Evolutionary conservation across 768 basidiomycete genomes (phyloP), one percentile per base, ranked within the genome.

Genomic region (Peribolospora baueri): DNA sequence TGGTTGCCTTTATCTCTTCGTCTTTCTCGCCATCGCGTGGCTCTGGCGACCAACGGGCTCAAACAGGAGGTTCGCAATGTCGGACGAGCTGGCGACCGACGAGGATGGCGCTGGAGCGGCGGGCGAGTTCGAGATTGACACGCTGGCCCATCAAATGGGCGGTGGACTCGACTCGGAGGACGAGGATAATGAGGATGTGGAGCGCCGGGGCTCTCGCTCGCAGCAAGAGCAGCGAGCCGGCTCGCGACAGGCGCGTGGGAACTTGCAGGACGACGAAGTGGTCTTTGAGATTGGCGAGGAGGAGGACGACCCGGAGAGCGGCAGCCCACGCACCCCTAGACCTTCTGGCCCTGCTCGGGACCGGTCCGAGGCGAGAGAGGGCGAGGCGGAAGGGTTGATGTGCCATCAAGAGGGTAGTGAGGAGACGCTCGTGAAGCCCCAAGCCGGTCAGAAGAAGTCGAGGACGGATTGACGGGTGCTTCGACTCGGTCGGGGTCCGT

Each of bases 251-350:
- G 39, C 46, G 54, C 55, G 13, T 54, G 48, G 37, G 52, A 68
- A 2, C 50, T 51, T 5, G 65, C 78, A 25, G 70, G 74, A 78
- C 14, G 82, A 84, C 53, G 70, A 76, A 11, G 81, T 86, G 48
- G 87, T 90, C 8, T 88, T 90, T 63, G 84, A 86, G 66, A 85
- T 87, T 57, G 86, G 85, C 0, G 87, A 87, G 52, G 84, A 84
- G 61, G 84, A 80, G 53, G 76, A 69, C 0, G 57, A 58, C 45
- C 57, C 57, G 1, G 58, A 52, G 1, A n/a, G 53, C 2, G 52
- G 52, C 40, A 51, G 52, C 25, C 25, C 25, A 25, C 25, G 25
- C 25, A 25, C 25, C 25, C 25, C 25, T 54, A 56, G 46, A 51
- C 45, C 37, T 52, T 43, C 11, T 52, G 42, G 25, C 51, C 51